Base-by-base conservation (phyloP, 169 alveolate species). In the Plasmodium knowlesi region DNA sequence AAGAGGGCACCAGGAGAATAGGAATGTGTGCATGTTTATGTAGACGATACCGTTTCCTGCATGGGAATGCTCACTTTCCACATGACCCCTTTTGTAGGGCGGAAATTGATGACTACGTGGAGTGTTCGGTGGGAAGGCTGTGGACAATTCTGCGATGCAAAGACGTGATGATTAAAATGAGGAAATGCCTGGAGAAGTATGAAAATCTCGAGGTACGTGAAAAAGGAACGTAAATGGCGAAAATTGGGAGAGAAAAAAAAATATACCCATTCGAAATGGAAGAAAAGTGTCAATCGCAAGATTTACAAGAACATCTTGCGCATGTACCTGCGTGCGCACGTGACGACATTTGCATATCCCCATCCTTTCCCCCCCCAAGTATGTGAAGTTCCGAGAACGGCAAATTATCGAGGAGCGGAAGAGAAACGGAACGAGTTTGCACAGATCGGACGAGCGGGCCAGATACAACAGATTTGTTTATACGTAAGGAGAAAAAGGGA, bases 141-240 rank as follows among this genome's bases (percentile, higher is more conserved):
- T 89, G 94, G 94, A 89, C 94, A 89, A 79, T 89, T n/a, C 72
- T 89, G 41, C 80, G 72, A 37, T 89, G 94, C 94, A 89, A 89
- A 41, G 94, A 89, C 34, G 70, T 89, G 53, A 89, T 89, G 94
- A 34, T 89, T 28, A 19, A 79, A 78, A 89, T 89, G 94, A 79
- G 94, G 25, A 79, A 73, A 22, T 89, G 94, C 78, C 61, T 89
- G 82, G 67, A 79, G 50, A 78, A 89, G 82, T 89, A 89, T 39
- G 94, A 89, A 89, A 89, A 89, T 67, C 50, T 89, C 22, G 94
- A 89, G 73, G 94, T 89, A 89, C 2, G 34, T 61, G 71, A 57
- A 67, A 67, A 28, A 39, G 76, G 37, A 28, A 25, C 14, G 43
- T 12, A n/a, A 53, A 50, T 74, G 37, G 30, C 76, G 76, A 57